phyloP scores from a whole-genome alignment of 2,329 filamentous ascomycete species.

The Chaetomium olivaceum region DNA sequence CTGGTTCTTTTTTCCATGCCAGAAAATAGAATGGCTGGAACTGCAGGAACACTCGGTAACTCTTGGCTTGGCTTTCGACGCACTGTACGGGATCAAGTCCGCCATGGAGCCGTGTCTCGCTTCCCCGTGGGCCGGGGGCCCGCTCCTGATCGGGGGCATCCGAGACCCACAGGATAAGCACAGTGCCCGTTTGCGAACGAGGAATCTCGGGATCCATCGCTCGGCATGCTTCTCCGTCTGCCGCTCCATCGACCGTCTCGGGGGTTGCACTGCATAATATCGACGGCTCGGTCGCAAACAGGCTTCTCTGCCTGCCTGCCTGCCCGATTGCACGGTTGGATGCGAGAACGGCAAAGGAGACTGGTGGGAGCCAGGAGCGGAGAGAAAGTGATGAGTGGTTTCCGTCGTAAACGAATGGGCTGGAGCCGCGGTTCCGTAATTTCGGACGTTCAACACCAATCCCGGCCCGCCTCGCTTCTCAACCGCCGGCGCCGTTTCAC shows the following conservation, averaged over 20 bases:
- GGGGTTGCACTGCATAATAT: slow-evolving; percentile 19
- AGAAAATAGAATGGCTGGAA: not conserved
- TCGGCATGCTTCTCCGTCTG: slow-evolving; percentile 11
- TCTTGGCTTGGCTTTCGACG: not conserved
- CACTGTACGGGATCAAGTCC: slow-evolving; percentile 7
- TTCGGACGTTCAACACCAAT: not conserved
- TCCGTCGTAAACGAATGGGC: no score
- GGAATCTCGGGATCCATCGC: not conserved
- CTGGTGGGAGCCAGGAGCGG: not conserved
- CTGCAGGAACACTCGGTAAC: not conserved
- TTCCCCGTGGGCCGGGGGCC: not conserved
- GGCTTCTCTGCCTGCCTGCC: not conserved
- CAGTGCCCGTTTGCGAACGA: slow-evolving; percentile 1
- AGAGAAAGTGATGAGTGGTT: not conserved
- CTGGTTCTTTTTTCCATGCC: not conserved
- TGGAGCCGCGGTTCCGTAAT: not conserved
- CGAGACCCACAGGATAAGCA: not conserved
- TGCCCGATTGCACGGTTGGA: not conserved
- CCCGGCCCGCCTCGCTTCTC: not conserved
- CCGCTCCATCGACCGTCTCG: slow-evolving; percentile 6
- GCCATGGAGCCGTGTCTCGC: slow-evolving; percentile 8
- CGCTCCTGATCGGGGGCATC: not conserved
- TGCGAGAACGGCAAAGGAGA: not conserved
- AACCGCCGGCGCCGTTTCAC: not conserved
- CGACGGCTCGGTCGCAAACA: not conserved